Evolutionary conservation across 768 basidiomycete species (phyloP).

Genomic region (Tricholoma terreum): DNA sequence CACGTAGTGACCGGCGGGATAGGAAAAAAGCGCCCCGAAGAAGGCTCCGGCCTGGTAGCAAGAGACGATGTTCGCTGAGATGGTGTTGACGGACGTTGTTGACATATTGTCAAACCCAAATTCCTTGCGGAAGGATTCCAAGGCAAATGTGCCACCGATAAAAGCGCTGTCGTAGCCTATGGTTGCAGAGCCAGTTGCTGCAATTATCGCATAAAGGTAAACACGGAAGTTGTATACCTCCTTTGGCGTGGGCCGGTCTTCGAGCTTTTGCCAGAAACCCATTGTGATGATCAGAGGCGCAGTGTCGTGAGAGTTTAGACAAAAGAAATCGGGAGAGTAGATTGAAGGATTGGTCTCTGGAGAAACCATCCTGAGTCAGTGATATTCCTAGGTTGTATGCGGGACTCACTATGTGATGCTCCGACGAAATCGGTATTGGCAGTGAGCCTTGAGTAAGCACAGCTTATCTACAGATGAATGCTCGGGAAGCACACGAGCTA

Average conservation of each 20-base stretch:
- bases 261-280: conserved; percentile 20
- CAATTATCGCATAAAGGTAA: conserved; percentile 31
- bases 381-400: no score
- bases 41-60: conserved; percentile 44
- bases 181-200: conserved; percentile 38
- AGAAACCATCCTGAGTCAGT: no score
- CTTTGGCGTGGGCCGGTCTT: conserved; percentile 22
- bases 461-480: no score
- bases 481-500: no score
- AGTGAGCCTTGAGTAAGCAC: no score
- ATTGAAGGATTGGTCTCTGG: no score
- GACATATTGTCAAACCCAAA: conserved; percentile 37
- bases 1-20: conserved; percentile 35
- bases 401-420: no score
- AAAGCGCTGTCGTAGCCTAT: conserved; percentile 46
- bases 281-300: conserved; percentile 8
- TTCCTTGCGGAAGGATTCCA: conserved; percentile 40
- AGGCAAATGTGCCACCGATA: conserved; percentile 43
- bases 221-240: conserved; percentile 42
- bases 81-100: conserved; percentile 25
- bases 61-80: conserved; percentile 45
- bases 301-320: no score
- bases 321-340: no score
- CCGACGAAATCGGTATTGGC: no score
- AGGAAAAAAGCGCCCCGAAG: conserved; percentile 37